These are phyloP conservation scores for Leptodermis oblonga DNA, from an alignment of 257 asterid species.

Conservation along the genomic window DNA sequence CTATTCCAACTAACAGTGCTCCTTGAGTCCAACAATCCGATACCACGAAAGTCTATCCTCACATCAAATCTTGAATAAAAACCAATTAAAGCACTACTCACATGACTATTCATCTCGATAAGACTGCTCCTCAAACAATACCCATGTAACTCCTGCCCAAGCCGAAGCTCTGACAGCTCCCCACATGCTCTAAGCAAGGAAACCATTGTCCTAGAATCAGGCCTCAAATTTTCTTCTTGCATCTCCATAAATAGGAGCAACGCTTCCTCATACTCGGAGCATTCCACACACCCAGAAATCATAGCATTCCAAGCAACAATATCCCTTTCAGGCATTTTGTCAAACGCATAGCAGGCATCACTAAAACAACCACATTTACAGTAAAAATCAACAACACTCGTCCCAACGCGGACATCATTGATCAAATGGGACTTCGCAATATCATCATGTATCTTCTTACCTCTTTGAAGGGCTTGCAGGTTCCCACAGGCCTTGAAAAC, in stretches of 20 bases:
- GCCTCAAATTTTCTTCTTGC: conserved; percentile 27
- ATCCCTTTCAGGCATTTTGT: conserved; percentile 22
- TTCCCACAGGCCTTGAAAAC: conserved; percentile 34
- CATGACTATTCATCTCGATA: conserved; percentile 21
- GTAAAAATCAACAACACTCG: conserved; percentile 23
- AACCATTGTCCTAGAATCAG: conserved; percentile 23
- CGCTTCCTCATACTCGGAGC: conserved; percentile 22
- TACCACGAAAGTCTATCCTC: conserved; percentile 12
- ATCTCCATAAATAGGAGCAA: conserved; percentile 17
- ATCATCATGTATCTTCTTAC: conserved; percentile 23
- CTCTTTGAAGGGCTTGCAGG: conserved; percentile 20
- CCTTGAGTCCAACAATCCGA: conserved; percentile 15
- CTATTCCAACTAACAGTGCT: conserved; percentile 23
- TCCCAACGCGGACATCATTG: conserved; percentile 21
- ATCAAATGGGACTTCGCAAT: conserved; percentile 12
- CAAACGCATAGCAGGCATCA: conserved; percentile 20
- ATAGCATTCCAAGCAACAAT: conserved; percentile 32
- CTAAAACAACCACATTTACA: conserved; percentile 22
- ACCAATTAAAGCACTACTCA: conserved; percentile 27
- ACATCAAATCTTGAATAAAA: conserved; percentile 25
- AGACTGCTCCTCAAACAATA: conserved; percentile 28
- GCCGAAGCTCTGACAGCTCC: conserved; percentile 19
- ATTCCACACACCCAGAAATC: conserved; percentile 25
- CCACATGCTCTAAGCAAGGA: conserved; percentile 19
- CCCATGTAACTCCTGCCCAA: conserved; percentile 33